Evolutionary conservation across 306 rosid genomes (phyloP).

Genomic region (Castanopsis chinensis): DNA sequence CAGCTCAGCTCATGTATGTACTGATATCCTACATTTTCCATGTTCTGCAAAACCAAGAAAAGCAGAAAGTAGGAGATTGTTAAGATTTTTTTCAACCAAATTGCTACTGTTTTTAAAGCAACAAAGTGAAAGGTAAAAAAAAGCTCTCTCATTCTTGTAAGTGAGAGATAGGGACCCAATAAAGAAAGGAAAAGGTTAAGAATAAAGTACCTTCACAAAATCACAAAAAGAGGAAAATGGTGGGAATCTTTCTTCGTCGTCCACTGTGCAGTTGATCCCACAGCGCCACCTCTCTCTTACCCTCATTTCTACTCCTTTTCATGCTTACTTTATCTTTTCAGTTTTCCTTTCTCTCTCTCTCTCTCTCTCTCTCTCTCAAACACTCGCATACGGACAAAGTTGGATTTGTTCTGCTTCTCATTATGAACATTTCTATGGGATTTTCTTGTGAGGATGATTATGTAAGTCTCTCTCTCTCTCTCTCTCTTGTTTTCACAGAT

Average conservation of each 20-base stretch:
- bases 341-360: slow-evolving; percentile 26
- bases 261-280: slow-evolving; percentile 47
- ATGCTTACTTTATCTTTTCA: slow-evolving; percentile 40
- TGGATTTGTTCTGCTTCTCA: slow-evolving; percentile 42
- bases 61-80: slow-evolving; percentile 41
- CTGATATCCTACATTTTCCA: slow-evolving; percentile 17
- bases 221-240: slow-evolving; percentile 34
- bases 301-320: slow-evolving; percentile 38
- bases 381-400: slow-evolving; percentile 33
- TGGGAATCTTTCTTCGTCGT: slow-evolving; percentile 71
- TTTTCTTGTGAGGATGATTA: slow-evolving; percentile 52
- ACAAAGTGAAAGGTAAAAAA: slow-evolving; percentile 33
- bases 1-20: neutral
- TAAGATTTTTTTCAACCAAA: slow-evolving; percentile 28
- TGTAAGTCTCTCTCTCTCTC: slow-evolving; percentile 41
- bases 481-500: slow-evolving; percentile 3
- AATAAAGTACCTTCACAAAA: slow-evolving; percentile 42
- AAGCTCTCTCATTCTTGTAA: slow-evolving; percentile 30
- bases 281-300: slow-evolving; percentile 32
- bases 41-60: slow-evolving; percentile 47
- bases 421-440: slow-evolving; percentile 47
- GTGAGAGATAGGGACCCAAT: slow-evolving; percentile 40
- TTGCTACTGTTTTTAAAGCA: slow-evolving; percentile 45
- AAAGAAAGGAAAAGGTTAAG: slow-evolving; percentile 52
- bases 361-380: slow-evolving; percentile 6